These are phyloP conservation scores for Aspergillus aculeatinus DNA, from an alignment of 2,329 filamentous ascomycete genomes.

Conservation along the genomic window DNA sequence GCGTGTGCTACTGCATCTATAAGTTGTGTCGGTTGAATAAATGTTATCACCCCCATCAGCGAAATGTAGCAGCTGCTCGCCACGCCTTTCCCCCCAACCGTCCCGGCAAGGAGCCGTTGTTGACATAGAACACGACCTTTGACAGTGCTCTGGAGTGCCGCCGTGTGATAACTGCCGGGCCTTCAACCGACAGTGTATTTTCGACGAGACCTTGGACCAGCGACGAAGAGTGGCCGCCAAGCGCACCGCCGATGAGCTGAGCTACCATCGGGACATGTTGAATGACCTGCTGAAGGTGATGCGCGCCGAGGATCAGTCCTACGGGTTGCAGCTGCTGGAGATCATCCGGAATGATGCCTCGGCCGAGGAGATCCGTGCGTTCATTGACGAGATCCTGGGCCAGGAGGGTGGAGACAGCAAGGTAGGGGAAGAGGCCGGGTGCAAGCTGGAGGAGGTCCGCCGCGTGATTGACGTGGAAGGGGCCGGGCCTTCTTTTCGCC, in stretches of 20 bases:
- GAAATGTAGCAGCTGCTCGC: background rate
- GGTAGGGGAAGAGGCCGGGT: slow-evolving; percentile 20
- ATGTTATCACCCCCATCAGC: background rate
- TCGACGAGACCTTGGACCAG: slow-evolving; percentile 62
- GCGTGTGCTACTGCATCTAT: background rate
- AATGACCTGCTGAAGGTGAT: slow-evolving; percentile 39
- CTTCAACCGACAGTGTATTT: slow-evolving; percentile 45
- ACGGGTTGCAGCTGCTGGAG: slow-evolving; percentile 31
- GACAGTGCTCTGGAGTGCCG: slow-evolving; percentile 37
- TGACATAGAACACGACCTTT: background rate
- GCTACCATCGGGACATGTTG: slow-evolving; percentile 40
- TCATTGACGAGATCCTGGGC: slow-evolving; percentile 33
- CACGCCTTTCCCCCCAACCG: background rate
- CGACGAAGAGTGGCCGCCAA: slow-evolving; percentile 42
- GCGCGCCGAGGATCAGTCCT: slow-evolving; percentile 31
- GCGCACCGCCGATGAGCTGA: slow-evolving; percentile 41
- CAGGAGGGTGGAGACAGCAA: slow-evolving; percentile 17
- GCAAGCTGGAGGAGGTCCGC: slow-evolving; percentile 31
- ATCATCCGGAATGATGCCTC: slow-evolving; percentile 38
- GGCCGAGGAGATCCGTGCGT: slow-evolving; percentile 36
- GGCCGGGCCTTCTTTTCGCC: slow-evolving; percentile 31
- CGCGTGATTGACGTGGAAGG: slow-evolving; percentile 32
- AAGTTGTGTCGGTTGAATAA: background rate
- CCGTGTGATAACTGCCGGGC: slow-evolving; percentile 42
- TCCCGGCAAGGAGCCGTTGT: background rate